Evolutionary conservation across 1,284 basidiomycete species (phyloP), one percentile per base, ranked within the genome.

Genomic region (Stereum hirsutum): DNA sequence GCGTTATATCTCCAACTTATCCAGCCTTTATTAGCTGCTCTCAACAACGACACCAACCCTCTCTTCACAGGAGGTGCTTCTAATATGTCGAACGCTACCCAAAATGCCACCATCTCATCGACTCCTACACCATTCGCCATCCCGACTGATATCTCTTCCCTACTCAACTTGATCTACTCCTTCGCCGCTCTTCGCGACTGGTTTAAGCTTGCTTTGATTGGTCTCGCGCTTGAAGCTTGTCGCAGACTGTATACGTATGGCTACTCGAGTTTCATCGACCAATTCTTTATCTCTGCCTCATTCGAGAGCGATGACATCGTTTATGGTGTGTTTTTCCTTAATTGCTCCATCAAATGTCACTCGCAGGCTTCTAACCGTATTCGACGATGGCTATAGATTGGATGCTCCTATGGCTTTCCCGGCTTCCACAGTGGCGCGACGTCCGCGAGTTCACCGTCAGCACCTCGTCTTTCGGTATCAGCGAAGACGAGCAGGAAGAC

Each of bases 231-330:
- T 36, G 83, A 85, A 55, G 70, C 64, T 0, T 65, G 63, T 31
- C 72, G 81, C 15, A 71, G 80, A 2, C 27, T 68, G 12, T 52
- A 44, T 7, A 54, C 63, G 5, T 57, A 64, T 23, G 30, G 62
- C 2, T 84, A 78, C 64, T 47, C 61, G 20, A 61, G 57, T 28
- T 23, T 72, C 24, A 57, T 72, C 47, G 66, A 70, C 28, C 66
- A 68, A 2, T 75, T 85, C 53, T 82, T 77, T 60, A 60, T 87
- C 40, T 80, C 77, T 0, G 78, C 75, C 1, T 62, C 61, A 26
- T 81, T 87, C 46, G 69, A 76, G 1, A 73, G 77, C 6, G 63
- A 72, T 0, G 81, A 87, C 52, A 46, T 58, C 28, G 49, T 49
- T 8, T 57, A 45, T 20, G 15, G 58, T 59, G 38, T 31, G 28